Evolutionary conservation across 306 rosid species (phyloP), one percentile per base, ranked within the genome.

Genomic region (Quillaja saponaria): DNA sequence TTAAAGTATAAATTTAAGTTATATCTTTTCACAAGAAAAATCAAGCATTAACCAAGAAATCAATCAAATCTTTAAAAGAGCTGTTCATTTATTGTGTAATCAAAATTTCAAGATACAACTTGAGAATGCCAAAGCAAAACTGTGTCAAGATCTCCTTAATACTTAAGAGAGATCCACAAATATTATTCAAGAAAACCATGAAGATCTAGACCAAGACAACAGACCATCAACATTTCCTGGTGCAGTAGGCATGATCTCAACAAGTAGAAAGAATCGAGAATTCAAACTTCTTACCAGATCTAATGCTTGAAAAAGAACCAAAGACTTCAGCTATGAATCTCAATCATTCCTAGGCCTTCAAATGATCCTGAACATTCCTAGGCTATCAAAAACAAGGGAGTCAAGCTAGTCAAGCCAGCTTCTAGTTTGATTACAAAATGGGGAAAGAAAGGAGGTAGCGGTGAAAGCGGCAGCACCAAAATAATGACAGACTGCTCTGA

Each of bases 151-250:
- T 7, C 41, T 17, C 25, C 47, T 45, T 19, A 45, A 34, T 17
- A 35, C 18, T 64, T 15, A 19, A 5, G 7, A 17, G 19, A 28
- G 63, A 34, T 34, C n/a, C 4, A 54, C 41, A 9, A 33, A 52
- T 0, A 25, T 14, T 10, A 8, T 31, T 15, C 21, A 70, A 34
- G 41, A 45, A 3, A 21, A 45, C 53, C 41, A 35, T 34, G 18
- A 46, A 62, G 12, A 54, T 55, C 45, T 33, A 21, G 10, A 33
- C 13, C 50, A 55, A 11, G 13, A 17, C 21, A 71, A 35, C n/a
- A 28, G 12, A 61, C 42, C 33, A 41, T 10, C 33, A 52, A 5
- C 44, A 21, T 11, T 54, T 34, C 25, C 55, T 25, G 25, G 19
- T 25, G n/a, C 55, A 38, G 62, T 35, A 39, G 55, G 9, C 8